These are phyloP conservation scores for Ceratocystis harringtonii DNA, from an alignment of 2,329 filamentous ascomycete genomes.

Conservation along the genomic window DNA sequence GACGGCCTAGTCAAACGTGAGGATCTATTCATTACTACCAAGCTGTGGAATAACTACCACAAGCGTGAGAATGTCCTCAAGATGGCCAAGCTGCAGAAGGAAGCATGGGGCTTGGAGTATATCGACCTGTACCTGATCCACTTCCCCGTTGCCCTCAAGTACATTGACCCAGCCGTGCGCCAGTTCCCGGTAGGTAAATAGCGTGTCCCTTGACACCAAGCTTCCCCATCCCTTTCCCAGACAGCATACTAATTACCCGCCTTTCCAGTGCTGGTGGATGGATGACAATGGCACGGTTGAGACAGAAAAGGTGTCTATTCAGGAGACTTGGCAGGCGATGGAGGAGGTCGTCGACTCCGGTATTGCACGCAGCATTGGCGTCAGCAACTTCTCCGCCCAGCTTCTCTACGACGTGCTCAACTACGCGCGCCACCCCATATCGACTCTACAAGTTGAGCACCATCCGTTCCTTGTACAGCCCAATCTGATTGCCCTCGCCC, in stretches of 20 bases:
- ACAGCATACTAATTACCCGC: slow-evolving; percentile 26
- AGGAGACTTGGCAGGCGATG: slow-evolving; percentile 73
- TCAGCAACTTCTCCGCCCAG: slow-evolving; percentile 70
- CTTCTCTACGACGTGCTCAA: slow-evolving; percentile 65
- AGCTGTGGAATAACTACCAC: slow-evolving; percentile 90
- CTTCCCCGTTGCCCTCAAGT: slow-evolving; percentile 77
- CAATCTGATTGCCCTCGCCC: slow-evolving; percentile 53
- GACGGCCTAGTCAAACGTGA: slow-evolving; percentile 51
- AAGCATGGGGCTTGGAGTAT: slow-evolving; percentile 75
- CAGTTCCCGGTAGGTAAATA: slow-evolving; percentile 55
- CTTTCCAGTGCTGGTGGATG: slow-evolving; percentile 13
- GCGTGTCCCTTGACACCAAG: too few species aligned
- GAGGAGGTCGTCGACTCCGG: slow-evolving; percentile 55
- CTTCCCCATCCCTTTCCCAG: slow-evolving; percentile 14
- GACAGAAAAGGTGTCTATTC: slow-evolving; percentile 46
- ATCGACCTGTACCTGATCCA: slow-evolving; percentile 84
- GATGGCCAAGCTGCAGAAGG: slow-evolving; percentile 60
- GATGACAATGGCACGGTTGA: slow-evolving; percentile 13
- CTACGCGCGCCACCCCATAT: slow-evolving; percentile 59
- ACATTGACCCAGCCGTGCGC: slow-evolving; percentile 61
- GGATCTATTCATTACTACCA: slow-evolving; percentile 84
- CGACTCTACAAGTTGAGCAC: slow-evolving; percentile 76
- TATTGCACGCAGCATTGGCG: slow-evolving; percentile 58
- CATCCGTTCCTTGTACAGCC: slow-evolving; percentile 75
- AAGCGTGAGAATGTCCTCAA: slow-evolving; percentile 61